phyloP scores from a whole-genome alignment of 192 early-diverging fungal species.

The Chytriomyces confervae region DNA sequence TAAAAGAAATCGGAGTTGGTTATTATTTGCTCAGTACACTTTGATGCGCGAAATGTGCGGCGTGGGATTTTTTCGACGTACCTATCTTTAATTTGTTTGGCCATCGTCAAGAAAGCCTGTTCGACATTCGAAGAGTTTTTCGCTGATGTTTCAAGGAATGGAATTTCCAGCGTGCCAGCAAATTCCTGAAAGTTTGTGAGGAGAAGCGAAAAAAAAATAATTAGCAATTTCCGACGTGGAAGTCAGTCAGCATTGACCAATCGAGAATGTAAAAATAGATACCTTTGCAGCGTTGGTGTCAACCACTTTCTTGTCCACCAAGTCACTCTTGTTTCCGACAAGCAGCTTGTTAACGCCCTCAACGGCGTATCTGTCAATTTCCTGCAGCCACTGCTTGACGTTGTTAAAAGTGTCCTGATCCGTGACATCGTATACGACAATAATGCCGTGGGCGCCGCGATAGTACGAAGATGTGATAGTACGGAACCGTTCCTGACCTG shows the following conservation, averaged over 20 bases:
- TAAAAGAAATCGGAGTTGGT: too few relatives aligned
- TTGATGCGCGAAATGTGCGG: too few relatives aligned
- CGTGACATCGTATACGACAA: constrained; percentile 98
- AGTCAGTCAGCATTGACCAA: not conserved
- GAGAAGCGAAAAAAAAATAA: not conserved
- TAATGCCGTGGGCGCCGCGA: constrained; percentile 97
- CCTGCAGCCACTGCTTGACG: constrained; percentile 98
- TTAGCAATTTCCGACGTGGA: not conserved
- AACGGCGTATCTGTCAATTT: constrained; percentile 96
- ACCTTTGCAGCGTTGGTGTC: constrained; percentile 77
- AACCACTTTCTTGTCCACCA: constrained; percentile 92
- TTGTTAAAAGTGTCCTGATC: constrained; percentile 94
- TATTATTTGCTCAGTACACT: too few relatives aligned
- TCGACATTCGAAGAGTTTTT: constrained; percentile 98
- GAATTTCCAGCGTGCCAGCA: constrained; percentile 83
- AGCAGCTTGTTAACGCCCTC: constrained; percentile 98
- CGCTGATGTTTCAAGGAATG: constrained; percentile 97
- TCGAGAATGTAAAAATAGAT: not conserved
- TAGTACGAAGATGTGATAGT: constrained; percentile 99
- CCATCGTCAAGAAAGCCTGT: constrained; percentile 99
- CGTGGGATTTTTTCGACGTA: constrained; percentile 27
- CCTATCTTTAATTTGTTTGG: constrained; percentile 99
- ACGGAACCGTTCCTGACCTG: constrained; percentile 98
- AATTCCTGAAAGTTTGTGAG: constrained; percentile 73
- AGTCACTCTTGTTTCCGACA: constrained; percentile 98